Base-by-base conservation (phyloP, 805 yeast species). In the Pichia nanzhaoensis region DNA sequence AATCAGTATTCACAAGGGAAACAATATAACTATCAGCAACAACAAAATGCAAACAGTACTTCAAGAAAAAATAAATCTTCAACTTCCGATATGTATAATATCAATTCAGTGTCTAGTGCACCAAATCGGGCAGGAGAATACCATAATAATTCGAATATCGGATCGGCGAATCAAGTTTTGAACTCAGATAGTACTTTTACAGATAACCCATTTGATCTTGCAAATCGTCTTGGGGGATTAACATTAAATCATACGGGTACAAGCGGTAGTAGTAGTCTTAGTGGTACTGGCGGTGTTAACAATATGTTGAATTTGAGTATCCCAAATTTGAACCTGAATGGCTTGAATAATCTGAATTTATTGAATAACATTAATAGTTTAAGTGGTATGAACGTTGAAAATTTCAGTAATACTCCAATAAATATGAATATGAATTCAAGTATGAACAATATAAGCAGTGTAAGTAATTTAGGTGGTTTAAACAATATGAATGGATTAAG, bases 181-280 rank as follows among this genome's bases (percentile, higher is more conserved):
- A 37, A 36, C 12, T 27, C 41, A 7, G 49, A 49, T 19, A 39
- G 16, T 19, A 39, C 34, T 9, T 50, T 31, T n/a, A n/a, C 41
- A 7, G 49, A 49, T 19, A 39, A 18, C 14, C 28, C 34, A 4
- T 50, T 31, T 31, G 50, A 39, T 37, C 38, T 55, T 20, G 51
- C 58, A 1, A 47, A 42, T 16, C 45, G 53, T 35, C 48, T 55
- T 19, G 54, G 55, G 24, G 55, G 55, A 4, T 41, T 55, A 24
- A 50, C 53, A 22, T 38, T 55, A 21, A 50, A 50, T 24, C 32
- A 47, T 35, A 47, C 45, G 7, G 45, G 42, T 8, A 24, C 42
- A 18, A 33, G 47, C 20, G 28, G 34, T 20, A 44, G 28, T 22
- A 44, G 42, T 22, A 38, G 32, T 19, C 33, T 22, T 14, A 43